A percentile compares a stretch with the other conserved stretches of the same genome.
Conservation (phyloP, 2,329 filamentous ascomycete species). For the Fusarium aywerte region DNA sequence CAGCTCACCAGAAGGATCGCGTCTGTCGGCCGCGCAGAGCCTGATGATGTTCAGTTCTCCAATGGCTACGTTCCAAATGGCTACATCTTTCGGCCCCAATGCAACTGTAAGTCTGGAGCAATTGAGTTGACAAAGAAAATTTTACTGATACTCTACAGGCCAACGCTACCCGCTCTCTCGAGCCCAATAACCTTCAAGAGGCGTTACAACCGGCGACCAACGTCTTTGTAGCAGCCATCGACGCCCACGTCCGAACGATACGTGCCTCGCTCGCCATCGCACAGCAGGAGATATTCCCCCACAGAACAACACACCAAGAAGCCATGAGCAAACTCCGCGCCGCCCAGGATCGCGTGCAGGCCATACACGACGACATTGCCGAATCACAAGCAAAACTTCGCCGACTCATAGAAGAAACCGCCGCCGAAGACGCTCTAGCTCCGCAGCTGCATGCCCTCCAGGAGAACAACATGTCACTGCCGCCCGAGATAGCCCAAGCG, state of each 20-base stretch:
- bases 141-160: slow-evolving; percentile 19
- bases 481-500: slow-evolving; percentile 44
- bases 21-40: slow-evolving; percentile 45
- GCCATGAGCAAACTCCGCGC: slow-evolving; percentile 38
- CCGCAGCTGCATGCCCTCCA: slow-evolving; percentile 45
- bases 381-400: slow-evolving; percentile 33
- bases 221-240: slow-evolving; percentile 37
- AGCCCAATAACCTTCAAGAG: slow-evolving; percentile 39
- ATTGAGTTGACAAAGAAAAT: neutral
- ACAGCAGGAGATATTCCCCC: slow-evolving; percentile 45
- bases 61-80: slow-evolving; percentile 47
- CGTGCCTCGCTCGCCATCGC: slow-evolving; percentile 38
- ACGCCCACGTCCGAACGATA: slow-evolving; percentile 40
- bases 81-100: slow-evolving; percentile 32
- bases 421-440: slow-evolving; percentile 41
- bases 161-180: slow-evolving; percentile 36
- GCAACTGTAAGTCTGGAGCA: slow-evolving; percentile 27
- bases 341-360: slow-evolving; percentile 34
- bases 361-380: slow-evolving; percentile 39
- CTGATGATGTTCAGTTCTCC: slow-evolving; percentile 47
- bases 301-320: slow-evolving; percentile 44
- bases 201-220: slow-evolving; percentile 40
- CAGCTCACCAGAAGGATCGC: slow-evolving; percentile 45
- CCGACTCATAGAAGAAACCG: slow-evolving; percentile 40
- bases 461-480: slow-evolving; percentile 44